Evolutionary conservation across 805 yeast species (phyloP).

Genomic region (Lachancea lanzarotensis): DNA sequence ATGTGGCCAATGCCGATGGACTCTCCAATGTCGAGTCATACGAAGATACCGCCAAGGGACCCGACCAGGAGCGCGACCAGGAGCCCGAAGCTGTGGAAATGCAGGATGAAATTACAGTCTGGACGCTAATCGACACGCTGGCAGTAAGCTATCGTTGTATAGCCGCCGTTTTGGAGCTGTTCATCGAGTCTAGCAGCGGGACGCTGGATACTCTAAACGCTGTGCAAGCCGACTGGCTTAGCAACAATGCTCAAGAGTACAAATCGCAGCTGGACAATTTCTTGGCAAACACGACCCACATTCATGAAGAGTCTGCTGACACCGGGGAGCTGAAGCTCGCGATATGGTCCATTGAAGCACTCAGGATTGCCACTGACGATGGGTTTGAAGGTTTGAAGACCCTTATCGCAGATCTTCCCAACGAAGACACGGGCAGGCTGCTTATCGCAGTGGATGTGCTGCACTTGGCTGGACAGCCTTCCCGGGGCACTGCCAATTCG

Average conservation of each 20-base stretch:
- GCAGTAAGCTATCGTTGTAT: conserved; percentile 17
- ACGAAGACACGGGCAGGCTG: background rate
- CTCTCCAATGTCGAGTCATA: background rate
- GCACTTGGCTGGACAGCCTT: background rate
- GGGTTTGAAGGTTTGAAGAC: conserved; percentile 10
- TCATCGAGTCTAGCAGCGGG: conserved; percentile 11
- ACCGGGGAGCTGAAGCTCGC: conserved; percentile 12
- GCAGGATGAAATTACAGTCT: conserved; percentile 23
- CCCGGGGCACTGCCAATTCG: background rate
- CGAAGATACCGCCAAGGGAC: background rate
- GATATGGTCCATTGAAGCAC: conserved; percentile 14
- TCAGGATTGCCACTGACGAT: conserved; percentile 8
- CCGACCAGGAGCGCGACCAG: background rate
- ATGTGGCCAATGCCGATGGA: background rate
- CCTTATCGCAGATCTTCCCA: background rate
- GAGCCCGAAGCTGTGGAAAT: conserved; percentile 21
- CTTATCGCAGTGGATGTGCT: conserved; percentile 4
- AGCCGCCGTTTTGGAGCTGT: conserved; percentile 17
- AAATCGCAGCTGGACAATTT: conserved; percentile 18
- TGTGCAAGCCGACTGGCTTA: conserved; percentile 20
- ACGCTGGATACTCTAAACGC: conserved; percentile 8
- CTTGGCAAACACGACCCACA: background rate
- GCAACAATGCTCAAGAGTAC: conserved; percentile 15
- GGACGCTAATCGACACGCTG: conserved; percentile 21
- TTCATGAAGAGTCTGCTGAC: background rate